Evolutionary conservation across 2,329 filamentous ascomycete genomes (phyloP), one percentile per base, ranked within the genome.

Genomic region (Cucurbitaria berberidis): DNA sequence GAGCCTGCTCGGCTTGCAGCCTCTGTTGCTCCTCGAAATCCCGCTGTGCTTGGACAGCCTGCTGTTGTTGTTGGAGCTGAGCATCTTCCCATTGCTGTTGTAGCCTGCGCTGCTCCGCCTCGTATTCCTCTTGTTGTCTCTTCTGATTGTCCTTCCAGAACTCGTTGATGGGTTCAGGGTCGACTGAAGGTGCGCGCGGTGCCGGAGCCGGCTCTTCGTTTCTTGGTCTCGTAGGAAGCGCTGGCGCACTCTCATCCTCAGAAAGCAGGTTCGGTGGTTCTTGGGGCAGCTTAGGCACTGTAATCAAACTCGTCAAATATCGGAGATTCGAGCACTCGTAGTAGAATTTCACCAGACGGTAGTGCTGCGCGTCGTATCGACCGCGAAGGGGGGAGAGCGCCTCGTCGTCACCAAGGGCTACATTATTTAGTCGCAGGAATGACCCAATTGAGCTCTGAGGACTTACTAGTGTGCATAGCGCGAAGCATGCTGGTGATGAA

Each of bases 401-500:
- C 55, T 97, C 95, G 59, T 96, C 90, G 67, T 99, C 95, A 50
- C 95, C 93, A 11, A 95, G 95, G 41, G 91, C 89, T 89, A 53
- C 34, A 45, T 22, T 29, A 43, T 49, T 66, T 62, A 66, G 60
- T 32, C 18, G 39, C 19, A 15, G 11, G 22, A 7, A 39, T 10
- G 11, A 22, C 18, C 30, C 38, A 38, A 19, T n/a, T 27, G 15
- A 27, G 40, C 19, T 39, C 27, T 1, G 16, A 47, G 21, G 18
- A 78, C 88, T 72, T 81, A 93, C 90, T 92, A 2, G 90, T 93
- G 74, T 99, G 93, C 93, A 99, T 97, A 15, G 95, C 95, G 50
- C 95, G 86, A 57, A 99, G 79, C 95, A 99, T 99, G 88, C 95
- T 99, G 0, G 95, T 99, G 62, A 97, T 93, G 75, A 99, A 99